Percentiles rank a stretch among this genome's conserved stretches.
phyloP scores from a whole-genome alignment of 1,284 basidiomycete genomes.

The Ustilago tritici region DNA sequence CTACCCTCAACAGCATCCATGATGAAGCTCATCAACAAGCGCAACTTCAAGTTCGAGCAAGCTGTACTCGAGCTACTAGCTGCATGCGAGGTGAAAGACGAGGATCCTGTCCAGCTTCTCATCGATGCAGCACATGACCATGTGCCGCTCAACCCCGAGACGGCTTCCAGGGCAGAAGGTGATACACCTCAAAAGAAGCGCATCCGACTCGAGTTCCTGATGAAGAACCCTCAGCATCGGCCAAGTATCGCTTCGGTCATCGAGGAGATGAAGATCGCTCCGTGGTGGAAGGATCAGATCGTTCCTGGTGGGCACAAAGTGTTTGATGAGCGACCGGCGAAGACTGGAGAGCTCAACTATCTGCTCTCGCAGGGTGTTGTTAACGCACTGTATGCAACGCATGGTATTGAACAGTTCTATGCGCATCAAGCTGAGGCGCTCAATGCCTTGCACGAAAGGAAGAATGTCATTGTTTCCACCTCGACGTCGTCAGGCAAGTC shows the following conservation, averaged over 20 bases:
- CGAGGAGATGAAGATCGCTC: slow-evolving; percentile 53
- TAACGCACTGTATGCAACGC: slow-evolving; percentile 76
- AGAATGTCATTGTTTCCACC: slow-evolving; percentile 87
- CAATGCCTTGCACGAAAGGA: slow-evolving; percentile 75
- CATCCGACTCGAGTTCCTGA: slow-evolving; percentile 60
- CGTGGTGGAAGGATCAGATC: slow-evolving; percentile 68
- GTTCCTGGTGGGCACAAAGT: slow-evolving; percentile 65
- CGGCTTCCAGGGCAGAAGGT: slow-evolving; percentile 29
- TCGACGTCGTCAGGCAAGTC: slow-evolving; percentile 92
- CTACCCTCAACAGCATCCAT: slow-evolving; percentile 56
- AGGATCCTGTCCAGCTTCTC: slow-evolving; percentile 63
- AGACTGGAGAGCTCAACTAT: slow-evolving; percentile 53
- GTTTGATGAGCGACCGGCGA: slow-evolving; percentile 52
- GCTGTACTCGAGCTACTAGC: slow-evolving; percentile 63
- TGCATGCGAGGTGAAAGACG: slow-evolving; percentile 59
- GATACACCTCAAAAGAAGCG: slow-evolving; percentile 62
- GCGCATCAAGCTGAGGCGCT: slow-evolving; percentile 84
- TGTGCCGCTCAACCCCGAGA: slow-evolving; percentile 60
- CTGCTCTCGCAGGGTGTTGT: slow-evolving; percentile 71
- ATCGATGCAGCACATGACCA: slow-evolving; percentile 63
- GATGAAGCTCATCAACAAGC: slow-evolving; percentile 66
- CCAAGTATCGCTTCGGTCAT: slow-evolving; percentile 58
- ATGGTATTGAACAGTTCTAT: slow-evolving; percentile 79
- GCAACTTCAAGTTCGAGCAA: slow-evolving; percentile 65
- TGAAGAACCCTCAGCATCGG: slow-evolving; percentile 58